Conservation (phyloP, 257 asterid species). For the Hygrophila difformis region DNA sequence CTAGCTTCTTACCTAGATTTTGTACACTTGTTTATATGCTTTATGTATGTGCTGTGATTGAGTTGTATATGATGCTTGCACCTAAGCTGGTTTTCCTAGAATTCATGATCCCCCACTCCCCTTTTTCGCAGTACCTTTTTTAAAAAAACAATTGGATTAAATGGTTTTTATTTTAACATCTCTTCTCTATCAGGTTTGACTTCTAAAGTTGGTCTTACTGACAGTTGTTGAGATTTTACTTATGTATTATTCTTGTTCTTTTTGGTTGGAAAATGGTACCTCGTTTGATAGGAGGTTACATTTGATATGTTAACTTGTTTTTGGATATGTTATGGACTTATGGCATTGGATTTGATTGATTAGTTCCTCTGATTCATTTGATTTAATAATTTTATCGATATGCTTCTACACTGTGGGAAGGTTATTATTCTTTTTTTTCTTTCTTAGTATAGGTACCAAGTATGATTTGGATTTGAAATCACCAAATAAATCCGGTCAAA, state of each 20-base stretch:
- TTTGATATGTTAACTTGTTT: slow-evolving; percentile 5
- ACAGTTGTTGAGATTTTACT: too few relatives aligned
- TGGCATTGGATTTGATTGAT: too few relatives aligned
- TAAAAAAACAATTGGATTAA: not conserved
- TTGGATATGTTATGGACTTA: not conserved
- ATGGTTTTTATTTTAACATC: slow-evolving; percentile 1
- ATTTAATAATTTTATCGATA: slow-evolving; percentile 6
- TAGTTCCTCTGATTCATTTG: slow-evolving; percentile 7
- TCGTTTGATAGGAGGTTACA: not conserved
- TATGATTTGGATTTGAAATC: slow-evolving; percentile 83
- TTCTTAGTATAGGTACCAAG: slow-evolving; percentile 66
- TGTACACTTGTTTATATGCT: not conserved
- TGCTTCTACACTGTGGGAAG: slow-evolving; percentile 1
- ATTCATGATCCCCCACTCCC: too few relatives aligned
- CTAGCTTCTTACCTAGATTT: not conserved
- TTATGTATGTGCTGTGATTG: not conserved
- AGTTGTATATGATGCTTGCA: not conserved
- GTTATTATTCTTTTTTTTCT: slow-evolving; percentile 13
- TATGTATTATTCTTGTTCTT: not conserved
- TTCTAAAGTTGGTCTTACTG: too few relatives aligned
- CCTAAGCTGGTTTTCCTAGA: too few relatives aligned
- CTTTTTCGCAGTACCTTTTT: too few relatives aligned
- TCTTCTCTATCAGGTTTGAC: too few relatives aligned
- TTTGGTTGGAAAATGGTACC: not conserved
- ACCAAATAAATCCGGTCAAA: slow-evolving; percentile 80